Evolutionary conservation across 2,329 filamentous ascomycete genomes (phyloP).

Genomic region (Paecilomyces sp.): DNA sequence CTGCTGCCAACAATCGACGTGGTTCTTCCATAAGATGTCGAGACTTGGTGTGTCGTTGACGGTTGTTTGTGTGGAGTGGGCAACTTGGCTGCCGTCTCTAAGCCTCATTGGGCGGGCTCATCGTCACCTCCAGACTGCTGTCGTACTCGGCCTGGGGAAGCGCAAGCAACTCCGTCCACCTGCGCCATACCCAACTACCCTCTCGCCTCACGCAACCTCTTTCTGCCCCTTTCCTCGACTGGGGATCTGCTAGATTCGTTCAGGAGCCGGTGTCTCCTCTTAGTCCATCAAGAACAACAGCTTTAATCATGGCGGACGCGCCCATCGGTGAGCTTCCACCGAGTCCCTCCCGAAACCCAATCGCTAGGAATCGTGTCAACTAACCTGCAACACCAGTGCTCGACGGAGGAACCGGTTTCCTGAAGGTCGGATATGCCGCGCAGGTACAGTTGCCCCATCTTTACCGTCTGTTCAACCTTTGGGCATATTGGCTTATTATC

Average conservation of each 20-base stretch:
- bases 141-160: neutral
- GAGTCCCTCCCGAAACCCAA: constrained; percentile 3
- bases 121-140: constrained; percentile 2
- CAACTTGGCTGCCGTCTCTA: constrained; percentile 1
- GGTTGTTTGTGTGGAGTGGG: neutral
- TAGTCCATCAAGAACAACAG: neutral
- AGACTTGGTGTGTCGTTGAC: neutral
- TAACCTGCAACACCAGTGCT: constrained; percentile 60
- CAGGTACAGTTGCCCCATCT: constrained; percentile 49
- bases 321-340: constrained; percentile 38
- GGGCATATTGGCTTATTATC: constrained; percentile 3
- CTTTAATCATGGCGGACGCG: constrained; percentile 38
- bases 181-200: neutral
- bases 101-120: constrained; percentile 8
- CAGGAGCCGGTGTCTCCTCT: neutral
- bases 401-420: constrained; percentile 98
- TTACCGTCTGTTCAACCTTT: neutral
- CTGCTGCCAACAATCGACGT: neutral
- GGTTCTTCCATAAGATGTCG: neutral
- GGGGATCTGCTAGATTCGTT: neutral
- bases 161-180: constrained; percentile 1
- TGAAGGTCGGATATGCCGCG: constrained; percentile 98
- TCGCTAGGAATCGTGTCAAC: constrained; percentile 14
- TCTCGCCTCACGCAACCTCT: neutral
- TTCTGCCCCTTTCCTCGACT: neutral